Base-by-base conservation (phyloP, 495 filamentous ascomycete species). In the Thermochaetoides thermophila region DNA sequence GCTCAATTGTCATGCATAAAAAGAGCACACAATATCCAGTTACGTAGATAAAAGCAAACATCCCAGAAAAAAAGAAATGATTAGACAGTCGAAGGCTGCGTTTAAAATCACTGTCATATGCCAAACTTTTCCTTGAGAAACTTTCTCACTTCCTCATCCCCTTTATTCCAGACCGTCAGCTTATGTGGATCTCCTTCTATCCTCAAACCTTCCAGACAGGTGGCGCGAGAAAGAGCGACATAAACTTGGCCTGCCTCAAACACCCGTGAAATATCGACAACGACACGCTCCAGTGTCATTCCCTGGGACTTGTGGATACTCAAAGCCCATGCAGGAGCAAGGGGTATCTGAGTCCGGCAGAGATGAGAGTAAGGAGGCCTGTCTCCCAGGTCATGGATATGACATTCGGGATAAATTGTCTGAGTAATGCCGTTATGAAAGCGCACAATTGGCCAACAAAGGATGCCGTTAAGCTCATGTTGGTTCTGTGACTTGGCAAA, bases 271-370 rank as follows among this genome's bases (percentile, higher is more conserved):
- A 97, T 57, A 46, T 95, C 76, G 8, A 97, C 84, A 38, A 91
- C 83, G 7, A 94, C 87, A 1, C 84, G 68, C 32, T 93, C 81
- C 18, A 97, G 65, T 15, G 89, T 95, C 49, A 95, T 83, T 4
- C 85, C 85, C 50, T 97, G 87, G 3, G 84, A 79, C 58, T 93
- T 93, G 63, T 97, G 87, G 32, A 95, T 92, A 0, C 77, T 86
- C 29, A 97, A 57, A 9, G 87, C 89, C 86, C 89, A 97, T 1
- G 86, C 89, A 0, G 92, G 64, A 17, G 91, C 85, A 10, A 97
- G 64, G 2, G 87, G 81, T 44, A 86, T 56, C 50, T 86, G 81
- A 69, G 55, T 82, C 76, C 40, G 84, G 74, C 36, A 84, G 59
- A 64, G 84, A 73, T 41, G 70, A 59, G 37, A 81, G 57, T 39